Evolutionary conservation across 2,329 filamentous ascomycete species (phyloP), one percentile per base, ranked within the genome.

Genomic region (Penicillium sumatraense): DNA sequence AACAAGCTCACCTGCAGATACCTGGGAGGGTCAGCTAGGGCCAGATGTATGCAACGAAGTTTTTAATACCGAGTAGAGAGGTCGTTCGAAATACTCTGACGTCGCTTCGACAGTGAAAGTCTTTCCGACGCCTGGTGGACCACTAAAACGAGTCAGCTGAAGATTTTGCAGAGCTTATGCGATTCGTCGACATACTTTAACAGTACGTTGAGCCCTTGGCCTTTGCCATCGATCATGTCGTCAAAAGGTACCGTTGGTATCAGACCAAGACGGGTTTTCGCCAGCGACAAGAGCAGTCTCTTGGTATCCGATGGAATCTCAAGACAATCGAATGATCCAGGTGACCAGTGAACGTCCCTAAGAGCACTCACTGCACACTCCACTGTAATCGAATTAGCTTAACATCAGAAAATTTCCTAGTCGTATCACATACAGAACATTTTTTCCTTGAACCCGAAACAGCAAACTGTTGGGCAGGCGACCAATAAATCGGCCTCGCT

Each of bases 51-150:
- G 24, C 36, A 42, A 14, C 27, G 47, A 10, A n/a, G 54, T 51
- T 29, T 20, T 33, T 31, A 13, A 16, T 59, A 64, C 56, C 49
- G 57, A 63, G 42, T 65, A 64, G 42, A 61, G 63, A 3, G 70
- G 72, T 6, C 59, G 58, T 21, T 66, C 60, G 33, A 66, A 59
- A 38, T 61, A 53, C 33, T 72, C 68, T 14, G 66, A 62, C 14
- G 67, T 66, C 38, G 61, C 62, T 51, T 75, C 69, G 6, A 66
- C 72, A 5, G 72, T 75, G 23, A 73, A 66, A 20, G 69, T 74
- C 58, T 74, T 72, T 14, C 70, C 67, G 26, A 60, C 52, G 10
- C 58, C 54, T 5, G 55, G 54, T 14, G 42, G 52, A 13, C 58
- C 44, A 57, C 53, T 60, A 58, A 20, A 20, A 55, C 11, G n/a